These are phyloP conservation scores for Eimeria necatrix DNA, from an alignment of 169 alveolate species.

Conservation along the genomic window DNA sequence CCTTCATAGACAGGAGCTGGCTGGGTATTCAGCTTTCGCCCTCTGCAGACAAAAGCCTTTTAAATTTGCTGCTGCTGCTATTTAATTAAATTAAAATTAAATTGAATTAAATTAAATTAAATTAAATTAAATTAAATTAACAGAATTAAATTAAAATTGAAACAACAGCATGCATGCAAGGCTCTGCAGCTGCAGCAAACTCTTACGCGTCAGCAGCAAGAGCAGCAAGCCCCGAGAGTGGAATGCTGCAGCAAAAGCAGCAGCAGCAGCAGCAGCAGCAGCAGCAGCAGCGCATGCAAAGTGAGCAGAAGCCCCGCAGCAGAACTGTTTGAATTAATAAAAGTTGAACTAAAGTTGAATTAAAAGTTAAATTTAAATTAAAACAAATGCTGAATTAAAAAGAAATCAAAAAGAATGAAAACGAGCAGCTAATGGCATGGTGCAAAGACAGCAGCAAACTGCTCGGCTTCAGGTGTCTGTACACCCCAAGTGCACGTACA, in stretches of 20 bases:
- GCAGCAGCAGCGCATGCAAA: background rate
- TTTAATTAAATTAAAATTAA: background rate
- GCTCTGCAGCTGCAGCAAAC: no score
- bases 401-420: no score
- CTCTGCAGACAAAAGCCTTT: background rate
- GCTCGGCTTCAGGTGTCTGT: background rate
- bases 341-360: no score
- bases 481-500: background rate
- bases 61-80: no score
- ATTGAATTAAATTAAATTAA: background rate
- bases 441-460: no score
- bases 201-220: constrained; percentile 18
- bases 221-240: background rate
- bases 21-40: background rate
- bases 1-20: background rate
- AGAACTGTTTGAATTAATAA: no score
- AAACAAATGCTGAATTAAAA: background rate
- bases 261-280: constrained; percentile 13
- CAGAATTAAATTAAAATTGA: background rate
- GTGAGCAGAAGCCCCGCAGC: no score
- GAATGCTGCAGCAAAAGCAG: background rate
- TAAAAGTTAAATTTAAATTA: no score
- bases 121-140: background rate
- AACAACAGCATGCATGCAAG: no score
- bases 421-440: no score